phyloP scores from a whole-genome alignment of 1,284 basidiomycete genomes.

The Exobasidium cylindrosporum region DNA sequence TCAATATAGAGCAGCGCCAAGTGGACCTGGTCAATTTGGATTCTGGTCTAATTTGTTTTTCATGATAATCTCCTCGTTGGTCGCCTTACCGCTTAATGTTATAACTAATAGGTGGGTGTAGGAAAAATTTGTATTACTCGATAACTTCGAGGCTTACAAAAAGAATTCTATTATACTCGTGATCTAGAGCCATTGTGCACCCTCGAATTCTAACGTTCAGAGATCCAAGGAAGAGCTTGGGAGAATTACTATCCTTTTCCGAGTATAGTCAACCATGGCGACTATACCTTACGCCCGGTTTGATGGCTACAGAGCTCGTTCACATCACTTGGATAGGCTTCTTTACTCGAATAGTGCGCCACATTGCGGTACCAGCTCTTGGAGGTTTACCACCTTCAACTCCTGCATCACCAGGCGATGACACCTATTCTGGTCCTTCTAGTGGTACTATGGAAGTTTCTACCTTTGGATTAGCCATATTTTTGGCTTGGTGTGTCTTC shows the following conservation, averaged over 20 bases:
- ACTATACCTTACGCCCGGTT: constrained; percentile 44
- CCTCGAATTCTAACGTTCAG: constrained; percentile 35
- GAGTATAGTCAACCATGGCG: constrained; percentile 49
- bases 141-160: background rate
- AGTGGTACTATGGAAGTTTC: constrained; percentile 33
- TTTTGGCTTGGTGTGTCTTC: constrained; percentile 38
- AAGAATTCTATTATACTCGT: background rate
- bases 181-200: constrained; percentile 42
- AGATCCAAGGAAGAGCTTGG: constrained; percentile 28
- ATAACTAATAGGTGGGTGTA: constrained; percentile 34
- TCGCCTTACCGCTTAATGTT: constrained; percentile 44
- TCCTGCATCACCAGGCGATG: constrained; percentile 30
- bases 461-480: constrained; percentile 35
- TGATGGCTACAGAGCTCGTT: constrained; percentile 34
- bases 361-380: constrained; percentile 38
- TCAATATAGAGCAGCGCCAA: constrained; percentile 39
- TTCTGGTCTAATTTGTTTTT: constrained; percentile 44
- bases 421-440: constrained; percentile 38
- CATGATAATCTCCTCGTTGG: constrained; percentile 35
- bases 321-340: constrained; percentile 45
- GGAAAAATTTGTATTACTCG: background rate
- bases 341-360: constrained; percentile 35
- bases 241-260: constrained; percentile 39
- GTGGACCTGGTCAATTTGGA: constrained; percentile 38
- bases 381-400: constrained; percentile 29